Conservation (phyloP, 148 eudicot genomes). For the Spergularia bocconei region DNA sequence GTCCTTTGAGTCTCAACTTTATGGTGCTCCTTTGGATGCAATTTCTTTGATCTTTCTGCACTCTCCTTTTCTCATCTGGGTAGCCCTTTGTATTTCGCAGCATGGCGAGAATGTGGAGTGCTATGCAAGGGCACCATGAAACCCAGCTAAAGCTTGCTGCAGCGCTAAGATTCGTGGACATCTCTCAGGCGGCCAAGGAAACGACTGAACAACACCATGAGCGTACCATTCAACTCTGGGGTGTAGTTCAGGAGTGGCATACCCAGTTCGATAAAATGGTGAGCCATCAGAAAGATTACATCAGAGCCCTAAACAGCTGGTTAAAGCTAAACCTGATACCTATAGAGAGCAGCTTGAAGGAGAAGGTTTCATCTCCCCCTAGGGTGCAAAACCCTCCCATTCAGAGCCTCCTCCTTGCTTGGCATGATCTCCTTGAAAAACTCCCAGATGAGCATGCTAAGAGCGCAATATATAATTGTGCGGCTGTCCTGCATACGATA, state of each 20-base stretch:
- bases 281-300: slow-evolving; percentile 65
- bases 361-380: slow-evolving; percentile 78
- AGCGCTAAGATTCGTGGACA: slow-evolving; percentile 43
- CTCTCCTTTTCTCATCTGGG: background rate
- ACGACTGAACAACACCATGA: slow-evolving; percentile 65
- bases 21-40: background rate
- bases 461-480: slow-evolving; percentile 63
- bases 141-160: slow-evolving; percentile 51
- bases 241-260: slow-evolving; percentile 64
- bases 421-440: slow-evolving; percentile 75
- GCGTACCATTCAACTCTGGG: slow-evolving; percentile 61
- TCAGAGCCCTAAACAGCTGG: slow-evolving; percentile 73
- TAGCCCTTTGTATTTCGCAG: slow-evolving; percentile 34
- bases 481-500: slow-evolving; percentile 57
- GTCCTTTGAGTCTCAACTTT: background rate
- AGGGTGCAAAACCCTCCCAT: slow-evolving; percentile 70
- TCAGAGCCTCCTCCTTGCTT: slow-evolving; percentile 58
- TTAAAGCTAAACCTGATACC: slow-evolving; percentile 79
- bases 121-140: slow-evolving; percentile 59
- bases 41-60: background rate
- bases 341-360: slow-evolving; percentile 75
- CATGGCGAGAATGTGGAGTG: slow-evolving; percentile 91
- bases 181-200: slow-evolving; percentile 69
- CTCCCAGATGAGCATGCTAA: slow-evolving; percentile 77
- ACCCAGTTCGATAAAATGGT: slow-evolving; percentile 61